Evolutionary conservation across 2,329 filamentous ascomycete genomes (phyloP).

Genomic region (Aspergillus novoparasiticus): DNA sequence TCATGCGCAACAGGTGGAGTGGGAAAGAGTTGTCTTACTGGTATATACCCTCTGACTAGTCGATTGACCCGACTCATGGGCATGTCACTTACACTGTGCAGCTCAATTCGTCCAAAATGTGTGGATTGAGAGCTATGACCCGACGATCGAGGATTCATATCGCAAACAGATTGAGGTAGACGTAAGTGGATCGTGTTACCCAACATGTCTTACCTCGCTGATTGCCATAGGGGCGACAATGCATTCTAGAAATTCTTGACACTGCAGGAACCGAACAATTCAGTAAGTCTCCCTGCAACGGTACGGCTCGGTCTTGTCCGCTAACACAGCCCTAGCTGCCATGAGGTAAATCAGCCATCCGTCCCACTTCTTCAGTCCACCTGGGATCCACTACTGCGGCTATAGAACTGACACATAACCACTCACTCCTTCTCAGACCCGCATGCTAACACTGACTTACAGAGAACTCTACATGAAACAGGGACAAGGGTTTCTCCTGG

Average conservation of each 20-base stretch:
- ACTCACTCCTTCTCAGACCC: not conserved
- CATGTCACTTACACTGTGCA: slow-evolving; percentile 38
- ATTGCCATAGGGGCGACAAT: slow-evolving; percentile 71
- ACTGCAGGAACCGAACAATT: slow-evolving; percentile 93
- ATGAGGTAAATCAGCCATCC: slow-evolving; percentile 53
- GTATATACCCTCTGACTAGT: slow-evolving; percentile 52
- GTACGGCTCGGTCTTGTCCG: slow-evolving; percentile 3
- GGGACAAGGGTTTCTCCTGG: slow-evolving; percentile 85
- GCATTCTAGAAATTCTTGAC: slow-evolving; percentile 87
- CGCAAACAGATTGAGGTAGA: slow-evolving; percentile 87
- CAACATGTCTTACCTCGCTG: slow-evolving; percentile 32
- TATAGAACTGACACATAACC: not conserved
- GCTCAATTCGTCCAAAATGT: slow-evolving; percentile 94
- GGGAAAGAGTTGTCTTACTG: slow-evolving; percentile 89
- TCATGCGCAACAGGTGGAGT: slow-evolving; percentile 68
- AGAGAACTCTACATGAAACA: slow-evolving; percentile 91
- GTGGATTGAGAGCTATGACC: slow-evolving; percentile 90
- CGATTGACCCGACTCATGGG: not conserved
- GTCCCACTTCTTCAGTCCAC: slow-evolving; percentile 2
- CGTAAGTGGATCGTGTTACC: slow-evolving; percentile 57
- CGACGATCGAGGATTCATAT: slow-evolving; percentile 86
- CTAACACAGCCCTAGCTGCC: slow-evolving; percentile 47
- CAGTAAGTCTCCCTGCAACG: slow-evolving; percentile 60
- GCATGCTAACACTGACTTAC: slow-evolving; percentile 18
- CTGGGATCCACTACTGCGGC: not conserved